Evolutionary conservation across 345 rosid species (phyloP).

Genomic region (Draba incana): DNA sequence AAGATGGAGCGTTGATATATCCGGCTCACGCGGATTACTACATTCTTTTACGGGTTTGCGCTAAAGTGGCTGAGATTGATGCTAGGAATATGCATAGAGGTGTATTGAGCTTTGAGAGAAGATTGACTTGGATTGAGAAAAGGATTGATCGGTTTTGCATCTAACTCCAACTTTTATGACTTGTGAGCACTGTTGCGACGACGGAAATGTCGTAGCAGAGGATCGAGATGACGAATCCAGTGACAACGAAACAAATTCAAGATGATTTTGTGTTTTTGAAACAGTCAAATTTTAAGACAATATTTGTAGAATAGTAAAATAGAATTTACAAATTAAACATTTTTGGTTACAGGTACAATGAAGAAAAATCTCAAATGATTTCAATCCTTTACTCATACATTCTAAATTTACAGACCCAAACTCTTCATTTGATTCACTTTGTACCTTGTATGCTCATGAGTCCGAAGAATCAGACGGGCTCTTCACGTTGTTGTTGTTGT

Average conservation of each 20-base stretch:
- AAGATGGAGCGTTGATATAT: constrained; percentile 55
- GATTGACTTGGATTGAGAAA: constrained; percentile 77
- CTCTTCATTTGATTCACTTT: constrained; percentile 12
- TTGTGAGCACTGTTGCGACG: constrained; percentile 52
- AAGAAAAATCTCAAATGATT: constrained; percentile 9
- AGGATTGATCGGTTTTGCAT: constrained; percentile 60
- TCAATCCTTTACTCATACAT: constrained; percentile 29
- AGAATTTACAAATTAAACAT: constrained; percentile 30
- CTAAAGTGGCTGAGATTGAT: constrained; percentile 62
- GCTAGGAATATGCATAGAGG: constrained; percentile 65
- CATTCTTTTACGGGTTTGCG: constrained; percentile 70
- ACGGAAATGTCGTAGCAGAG: constrained; percentile 13
- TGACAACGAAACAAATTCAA: too few species aligned
- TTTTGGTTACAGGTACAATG: constrained; percentile 20
- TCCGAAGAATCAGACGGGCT: constrained; percentile 26
- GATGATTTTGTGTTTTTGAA: background rate
- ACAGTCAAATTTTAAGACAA: constrained; percentile 6
- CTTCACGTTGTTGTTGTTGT: constrained; percentile 18
- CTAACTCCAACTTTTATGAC: constrained; percentile 47
- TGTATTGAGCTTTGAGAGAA: constrained; percentile 73
- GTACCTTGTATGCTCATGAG: constrained; percentile 16
- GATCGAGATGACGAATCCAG: constrained; percentile 25
- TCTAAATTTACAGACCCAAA: constrained; percentile 31
- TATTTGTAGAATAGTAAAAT: background rate
- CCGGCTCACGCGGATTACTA: constrained; percentile 86